A percentile compares a stretch with the other conserved stretches of the same genome.
Evolutionary conservation across 1,284 basidiomycete genomes (phyloP).

Genomic region (Stereum hirsutum): DNA sequence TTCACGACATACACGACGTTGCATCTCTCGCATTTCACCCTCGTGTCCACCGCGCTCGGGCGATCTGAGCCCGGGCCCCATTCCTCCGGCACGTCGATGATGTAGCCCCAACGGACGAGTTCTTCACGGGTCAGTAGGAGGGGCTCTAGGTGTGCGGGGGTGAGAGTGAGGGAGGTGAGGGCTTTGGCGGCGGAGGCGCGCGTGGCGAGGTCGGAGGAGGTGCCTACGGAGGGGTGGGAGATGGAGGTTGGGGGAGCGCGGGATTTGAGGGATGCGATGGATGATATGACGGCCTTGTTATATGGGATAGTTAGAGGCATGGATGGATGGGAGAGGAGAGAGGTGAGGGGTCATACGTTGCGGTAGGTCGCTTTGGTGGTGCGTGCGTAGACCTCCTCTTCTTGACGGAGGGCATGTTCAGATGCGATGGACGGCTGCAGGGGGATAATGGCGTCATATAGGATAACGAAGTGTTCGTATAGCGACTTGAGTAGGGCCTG

Average conservation of each 20-base stretch:
- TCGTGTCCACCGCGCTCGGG: slow-evolving; percentile 60
- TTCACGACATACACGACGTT: slow-evolving; percentile 33
- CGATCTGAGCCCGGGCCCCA: slow-evolving; percentile 44
- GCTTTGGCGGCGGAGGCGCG: slow-evolving; percentile 32
- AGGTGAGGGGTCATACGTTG: slow-evolving; percentile 39
- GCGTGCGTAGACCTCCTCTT: slow-evolving; percentile 65
- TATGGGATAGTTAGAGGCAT: slow-evolving; percentile 8
- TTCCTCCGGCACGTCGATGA: slow-evolving; percentile 51
- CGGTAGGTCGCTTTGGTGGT: slow-evolving; percentile 73
- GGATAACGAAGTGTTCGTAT: slow-evolving; percentile 57
- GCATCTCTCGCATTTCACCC: slow-evolving; percentile 75
- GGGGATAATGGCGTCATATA: slow-evolving; percentile 48
- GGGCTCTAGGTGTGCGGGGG: slow-evolving; percentile 41
- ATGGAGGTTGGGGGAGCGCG: slow-evolving; percentile 53
- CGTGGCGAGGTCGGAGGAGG: slow-evolving; percentile 54
- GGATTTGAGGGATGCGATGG: slow-evolving; percentile 64
- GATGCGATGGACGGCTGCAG: slow-evolving; percentile 49
- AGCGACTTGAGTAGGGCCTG: slow-evolving; percentile 66
- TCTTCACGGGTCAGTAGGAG: slow-evolving; percentile 51
- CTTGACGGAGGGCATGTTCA: slow-evolving; percentile 71
- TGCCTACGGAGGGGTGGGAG: slow-evolving; percentile 74
- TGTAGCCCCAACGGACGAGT: slow-evolving; percentile 62
- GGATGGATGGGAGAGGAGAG: slow-evolving; percentile 7
- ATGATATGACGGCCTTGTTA: slow-evolving; percentile 61
- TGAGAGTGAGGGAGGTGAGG: slow-evolving; percentile 47